Evolutionary conservation across 176 grass and related monocot species (phyloP).

Genomic region (Avena eriantha): DNA sequence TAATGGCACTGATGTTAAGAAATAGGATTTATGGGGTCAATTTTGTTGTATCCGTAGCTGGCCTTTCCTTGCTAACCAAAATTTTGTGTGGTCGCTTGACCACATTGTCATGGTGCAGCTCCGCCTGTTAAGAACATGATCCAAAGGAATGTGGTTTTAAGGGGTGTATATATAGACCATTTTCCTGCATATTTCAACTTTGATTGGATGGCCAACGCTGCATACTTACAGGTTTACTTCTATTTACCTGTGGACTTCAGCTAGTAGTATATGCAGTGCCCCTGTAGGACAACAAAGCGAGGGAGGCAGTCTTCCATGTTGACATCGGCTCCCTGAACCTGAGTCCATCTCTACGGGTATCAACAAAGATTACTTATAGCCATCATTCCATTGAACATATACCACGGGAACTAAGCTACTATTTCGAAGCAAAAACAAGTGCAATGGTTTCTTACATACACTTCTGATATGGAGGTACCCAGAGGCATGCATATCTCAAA

Average conservation of each 20-base stretch:
- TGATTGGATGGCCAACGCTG: too few species aligned
- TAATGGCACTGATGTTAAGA: too few species aligned
- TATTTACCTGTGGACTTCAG: constrained; percentile 82
- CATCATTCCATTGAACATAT: background rate
- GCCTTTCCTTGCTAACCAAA: too few species aligned
- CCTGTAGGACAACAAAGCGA: constrained; percentile 91
- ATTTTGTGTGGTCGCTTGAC: too few species aligned
- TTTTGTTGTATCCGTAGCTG: too few species aligned
- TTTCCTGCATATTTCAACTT: too few species aligned
- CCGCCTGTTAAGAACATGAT: too few species aligned
- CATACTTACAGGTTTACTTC: too few species aligned
- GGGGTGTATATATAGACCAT: too few species aligned
- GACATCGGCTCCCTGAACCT: constrained; percentile 80
- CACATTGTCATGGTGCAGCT: too few species aligned
- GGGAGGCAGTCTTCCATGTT: constrained; percentile 90
- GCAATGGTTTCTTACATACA: constrained; percentile 48
- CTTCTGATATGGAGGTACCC: constrained; percentile 89
- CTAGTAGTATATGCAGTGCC: constrained; percentile 83
- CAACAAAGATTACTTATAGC: background rate
- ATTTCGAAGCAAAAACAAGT: background rate
- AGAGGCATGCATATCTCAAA: constrained; percentile 75
- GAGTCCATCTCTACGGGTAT: constrained; percentile 69
- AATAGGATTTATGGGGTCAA: too few species aligned
- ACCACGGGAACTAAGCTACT: background rate
- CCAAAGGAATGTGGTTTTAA: background rate